Base-by-base conservation (phyloP, 164 flowering plant species). In the Stephania japonica region DNA sequence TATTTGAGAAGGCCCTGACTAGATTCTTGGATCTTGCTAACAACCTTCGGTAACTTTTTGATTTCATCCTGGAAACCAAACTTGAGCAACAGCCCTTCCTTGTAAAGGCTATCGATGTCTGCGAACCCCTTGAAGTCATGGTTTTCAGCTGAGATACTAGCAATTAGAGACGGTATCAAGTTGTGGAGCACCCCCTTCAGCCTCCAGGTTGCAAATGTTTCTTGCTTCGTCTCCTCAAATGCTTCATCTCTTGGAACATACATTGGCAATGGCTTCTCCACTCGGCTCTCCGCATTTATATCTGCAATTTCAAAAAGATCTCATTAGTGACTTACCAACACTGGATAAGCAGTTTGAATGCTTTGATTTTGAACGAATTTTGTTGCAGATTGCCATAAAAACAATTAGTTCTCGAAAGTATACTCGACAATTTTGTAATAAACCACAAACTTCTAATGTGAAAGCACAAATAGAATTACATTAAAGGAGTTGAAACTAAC, bases 231-330 rank as follows among this genome's bases (percentile, higher is more conserved):
- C 85, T 95, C 97, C 87, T 93, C 99, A 66, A 95, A 95, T 24
- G 90, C 97, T 74, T 95, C 99, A 23, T 95, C 99, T 66, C 98
- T 83, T 0, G 99, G 99, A 50, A 90, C 92, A 61, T 95, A 95
- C 75, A 90, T 81, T 32, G 98, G 99, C 71, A 80, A 67, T 53
- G 99, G 99, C 88, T 91, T 89, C 91, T 95, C 99, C 47, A 93
- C 87, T 1, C 98, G 71, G 75, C 89, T 85, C 86, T 95, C 99
- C 2, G 85, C 84, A 7, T 53, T 27, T 74, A 85, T 76, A 79
- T 93, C 99, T 95, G 85, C 5, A 12, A 12, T 14, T 44, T 77
- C 65, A 69, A n/a, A 14, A 1, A 32, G 3, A 65, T 42, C 1
- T n/a, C 19, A 47, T 44, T 44, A 13, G 71, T 14, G 38, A 74